A percentile compares a stretch with the other conserved stretches of the same genome.
Evolutionary conservation across 1,284 basidiomycete genomes (phyloP).

Genomic region (Cutaneotrichosporon sp.): DNA sequence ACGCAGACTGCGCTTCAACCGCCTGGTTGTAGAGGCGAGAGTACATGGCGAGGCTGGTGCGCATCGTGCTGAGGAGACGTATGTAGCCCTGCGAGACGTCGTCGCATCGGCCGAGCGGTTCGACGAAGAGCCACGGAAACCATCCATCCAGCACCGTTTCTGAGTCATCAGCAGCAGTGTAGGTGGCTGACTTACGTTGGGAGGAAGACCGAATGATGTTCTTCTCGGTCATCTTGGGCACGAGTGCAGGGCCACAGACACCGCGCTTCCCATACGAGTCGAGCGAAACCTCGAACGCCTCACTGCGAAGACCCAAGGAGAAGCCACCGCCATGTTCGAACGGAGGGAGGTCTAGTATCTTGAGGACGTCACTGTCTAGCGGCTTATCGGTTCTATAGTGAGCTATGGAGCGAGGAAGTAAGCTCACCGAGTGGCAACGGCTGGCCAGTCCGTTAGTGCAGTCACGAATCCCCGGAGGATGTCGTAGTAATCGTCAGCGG

Average conservation of each 20-base stretch:
- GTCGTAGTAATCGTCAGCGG: conserved; percentile 11
- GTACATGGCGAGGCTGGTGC: conserved; percentile 15
- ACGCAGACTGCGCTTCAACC: neutral
- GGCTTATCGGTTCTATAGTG: neutral
- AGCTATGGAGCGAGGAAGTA: neutral
- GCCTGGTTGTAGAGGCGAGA: conserved; percentile 11
- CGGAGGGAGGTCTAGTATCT: conserved; percentile 8
- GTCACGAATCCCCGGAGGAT: conserved; percentile 14
- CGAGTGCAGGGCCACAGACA: conserved; percentile 3
- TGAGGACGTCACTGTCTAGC: neutral
- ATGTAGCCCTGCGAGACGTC: conserved; percentile 3
- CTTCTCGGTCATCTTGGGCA: conserved; percentile 7
- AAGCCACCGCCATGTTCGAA: conserved; percentile 3
- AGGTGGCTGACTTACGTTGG: neutral
- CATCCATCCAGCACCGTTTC: conserved; percentile 12
- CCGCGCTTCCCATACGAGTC: neutral
- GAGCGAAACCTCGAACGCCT: conserved; percentile 1
- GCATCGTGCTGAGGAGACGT: conserved; percentile 16
- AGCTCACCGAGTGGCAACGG: conserved; percentile 9
- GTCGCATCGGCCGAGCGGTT: conserved; percentile 10
- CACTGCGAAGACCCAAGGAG: conserved; percentile 11
- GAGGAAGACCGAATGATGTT: conserved; percentile 12
- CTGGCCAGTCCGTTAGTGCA: conserved; percentile 8
- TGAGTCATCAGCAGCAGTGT: neutral
- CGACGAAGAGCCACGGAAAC: conserved; percentile 22